phyloP scores from a whole-genome alignment of 2,329 filamentous ascomycete species.

The Passalora sequoiae region DNA sequence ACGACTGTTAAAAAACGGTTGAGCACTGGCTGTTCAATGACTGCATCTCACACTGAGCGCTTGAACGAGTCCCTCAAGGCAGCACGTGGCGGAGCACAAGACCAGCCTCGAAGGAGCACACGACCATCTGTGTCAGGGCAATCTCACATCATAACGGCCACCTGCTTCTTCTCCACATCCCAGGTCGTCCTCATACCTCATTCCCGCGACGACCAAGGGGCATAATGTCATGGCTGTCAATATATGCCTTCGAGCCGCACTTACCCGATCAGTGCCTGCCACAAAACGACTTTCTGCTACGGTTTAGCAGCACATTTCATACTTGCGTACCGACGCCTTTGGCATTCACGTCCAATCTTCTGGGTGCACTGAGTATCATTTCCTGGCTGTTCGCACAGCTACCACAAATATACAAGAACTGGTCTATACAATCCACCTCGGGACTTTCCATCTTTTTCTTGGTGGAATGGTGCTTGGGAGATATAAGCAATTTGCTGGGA shows the following conservation, averaged over 20 bases:
- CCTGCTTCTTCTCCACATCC: too few relatives aligned
- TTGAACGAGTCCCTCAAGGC: slow-evolving; percentile 1
- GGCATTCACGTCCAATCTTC: slow-evolving; percentile 55
- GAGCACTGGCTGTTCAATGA: not conserved
- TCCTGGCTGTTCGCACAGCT: slow-evolving; percentile 66
- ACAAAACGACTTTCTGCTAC: slow-evolving; percentile 51
- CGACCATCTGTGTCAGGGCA: slow-evolving; percentile 7
- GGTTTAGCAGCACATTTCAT: slow-evolving; percentile 55
- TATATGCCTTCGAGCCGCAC: slow-evolving; percentile 30
- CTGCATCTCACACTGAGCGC: not conserved
- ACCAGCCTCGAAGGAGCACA: slow-evolving; percentile 10
- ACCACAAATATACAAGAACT: slow-evolving; percentile 66
- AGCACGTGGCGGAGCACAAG: slow-evolving; percentile 23
- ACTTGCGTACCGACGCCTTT: slow-evolving; percentile 60
- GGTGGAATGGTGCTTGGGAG: slow-evolving; percentile 61
- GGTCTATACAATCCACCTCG: slow-evolving; percentile 57
- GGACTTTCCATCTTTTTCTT: slow-evolving; percentile 62
- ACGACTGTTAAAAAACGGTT: not conserved
- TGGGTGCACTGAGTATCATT: slow-evolving; percentile 59
- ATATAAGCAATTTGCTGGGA: slow-evolving; percentile 58
- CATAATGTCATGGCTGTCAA: slow-evolving; percentile 29
- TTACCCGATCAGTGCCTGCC: slow-evolving; percentile 59
- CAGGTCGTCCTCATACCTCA: too few relatives aligned
- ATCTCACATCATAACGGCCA: too few relatives aligned
- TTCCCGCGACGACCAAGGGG: too few relatives aligned